phyloP scores from a whole-genome alignment of 2,329 filamentous ascomycete species.

The Periglandula ipomoeae region DNA sequence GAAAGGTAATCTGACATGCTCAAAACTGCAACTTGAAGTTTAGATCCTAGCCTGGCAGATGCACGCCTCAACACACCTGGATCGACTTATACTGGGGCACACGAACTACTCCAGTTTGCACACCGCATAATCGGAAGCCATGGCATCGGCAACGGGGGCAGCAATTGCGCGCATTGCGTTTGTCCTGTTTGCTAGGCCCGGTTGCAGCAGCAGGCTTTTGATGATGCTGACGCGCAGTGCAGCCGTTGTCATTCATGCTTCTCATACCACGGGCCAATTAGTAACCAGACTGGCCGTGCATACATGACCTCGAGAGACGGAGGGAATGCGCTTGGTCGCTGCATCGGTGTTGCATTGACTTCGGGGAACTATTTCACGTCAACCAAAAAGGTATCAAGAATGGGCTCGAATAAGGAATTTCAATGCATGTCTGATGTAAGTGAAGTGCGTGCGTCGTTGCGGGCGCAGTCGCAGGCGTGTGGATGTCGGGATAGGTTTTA shows the following conservation, averaged over 20 bases:
- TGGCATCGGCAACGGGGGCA: background rate
- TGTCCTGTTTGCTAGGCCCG: background rate
- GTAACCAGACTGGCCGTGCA: background rate
- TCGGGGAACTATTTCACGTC: background rate
- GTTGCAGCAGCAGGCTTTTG: background rate
- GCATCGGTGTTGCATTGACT: background rate
- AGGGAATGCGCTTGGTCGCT: background rate
- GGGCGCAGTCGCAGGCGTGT: slow-evolving; percentile 1
- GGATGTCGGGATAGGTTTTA: background rate
- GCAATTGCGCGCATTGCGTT: background rate
- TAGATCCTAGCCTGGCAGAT: no score
- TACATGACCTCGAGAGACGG: background rate
- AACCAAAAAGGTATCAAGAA: background rate
- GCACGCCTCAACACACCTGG: no score
- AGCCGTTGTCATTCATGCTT: background rate
- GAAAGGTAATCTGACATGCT: no score
- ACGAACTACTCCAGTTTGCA: slow-evolving; percentile 4
- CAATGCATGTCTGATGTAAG: slow-evolving; percentile 8
- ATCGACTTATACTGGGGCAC: slow-evolving; percentile 1
- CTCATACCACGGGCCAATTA: background rate
- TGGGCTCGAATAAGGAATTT: slow-evolving; percentile 4
- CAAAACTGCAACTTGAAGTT: no score
- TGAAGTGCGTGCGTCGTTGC: slow-evolving; percentile 5
- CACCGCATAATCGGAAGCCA: slow-evolving; percentile 5
- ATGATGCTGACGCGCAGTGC: background rate